Evolutionary conservation across 2,329 filamentous ascomycete species (phyloP), one percentile per base, ranked within the genome.

Genomic region (Colletotrichum coccodes): DNA sequence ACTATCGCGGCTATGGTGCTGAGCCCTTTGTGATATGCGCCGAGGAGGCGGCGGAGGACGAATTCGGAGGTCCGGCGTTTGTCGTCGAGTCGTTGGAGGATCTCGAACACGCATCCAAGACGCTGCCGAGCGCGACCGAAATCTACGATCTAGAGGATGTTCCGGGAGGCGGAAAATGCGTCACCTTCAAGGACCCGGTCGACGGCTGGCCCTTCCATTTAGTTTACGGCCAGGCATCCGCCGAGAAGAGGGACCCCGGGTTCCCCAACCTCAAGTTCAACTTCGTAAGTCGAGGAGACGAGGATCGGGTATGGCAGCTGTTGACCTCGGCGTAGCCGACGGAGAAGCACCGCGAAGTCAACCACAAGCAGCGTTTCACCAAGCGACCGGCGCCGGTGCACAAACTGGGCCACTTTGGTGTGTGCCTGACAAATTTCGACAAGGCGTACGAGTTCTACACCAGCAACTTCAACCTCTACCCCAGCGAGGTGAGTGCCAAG

Each of bases 11-110:
- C 21, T 91, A 90, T 73, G 88, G 89, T 16, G 79, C 78, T 7
- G 88, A 91, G 72, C 87, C 88, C 14, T 90, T 88, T 75, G 79
- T 90, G 3, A 82, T 90, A 50, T 89, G 87, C 71, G 84, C 87
- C 54, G 81, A 83, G 67, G 79, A 80, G 57, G 82, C 85, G 2
- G 74, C 77, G 56, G 77, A 82, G 74, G 79, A 86, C 66, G 79
- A 82, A 64, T 92, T 91, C 73, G 82, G 85, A 6, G 89, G 89
- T 2, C 83, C 84, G 0, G 87, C 83, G 1, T 91, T 89, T 70
- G 85, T 84, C 40, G 89, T 91, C 6, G 85, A 87, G 70, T 84
- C 81, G 6, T 80, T 85, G 72, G 84, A 83, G 3, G 88, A 91
- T 68, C 81, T 91, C 2, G 80, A 86, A 54, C 75, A 80, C 40